Evolutionary conservation across 1,284 basidiomycete genomes (phyloP).

Genomic region (Melampsora abietis-canadensis): DNA sequence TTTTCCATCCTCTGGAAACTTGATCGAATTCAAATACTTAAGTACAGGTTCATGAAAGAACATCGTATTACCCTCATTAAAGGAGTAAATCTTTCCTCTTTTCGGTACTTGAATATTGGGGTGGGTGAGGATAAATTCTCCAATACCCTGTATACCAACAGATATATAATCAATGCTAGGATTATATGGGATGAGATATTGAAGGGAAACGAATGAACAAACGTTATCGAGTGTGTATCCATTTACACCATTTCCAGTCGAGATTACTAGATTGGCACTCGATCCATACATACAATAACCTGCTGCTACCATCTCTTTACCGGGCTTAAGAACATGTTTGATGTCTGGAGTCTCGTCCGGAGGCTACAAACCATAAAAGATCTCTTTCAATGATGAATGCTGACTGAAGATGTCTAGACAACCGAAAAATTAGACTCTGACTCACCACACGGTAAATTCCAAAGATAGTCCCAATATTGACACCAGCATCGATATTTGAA

Average conservation of each 20-base stretch:
- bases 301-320: constrained; percentile 95
- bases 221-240: constrained; percentile 93
- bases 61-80: constrained; percentile 96
- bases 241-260: constrained; percentile 92
- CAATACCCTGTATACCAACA: constrained; percentile 61
- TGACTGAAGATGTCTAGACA: constrained; percentile 21
- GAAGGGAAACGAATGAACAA: neutral
- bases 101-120: constrained; percentile 89
- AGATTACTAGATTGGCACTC: constrained; percentile 92
- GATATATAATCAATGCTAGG: neutral
- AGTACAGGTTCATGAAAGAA: constrained; percentile 84
- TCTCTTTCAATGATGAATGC: constrained; percentile 28
- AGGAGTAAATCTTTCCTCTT: constrained; percentile 98
- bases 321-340: constrained; percentile 85
- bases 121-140: constrained; percentile 99
- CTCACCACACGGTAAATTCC: constrained; percentile 83
- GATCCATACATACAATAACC: constrained; percentile 84
- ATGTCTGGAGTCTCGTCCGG: constrained; percentile 73
- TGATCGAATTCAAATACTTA: constrained; percentile 91
- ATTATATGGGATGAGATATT: constrained; percentile 8
- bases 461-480: constrained; percentile 99
- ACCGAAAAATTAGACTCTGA: constrained; percentile 50
- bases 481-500: constrained; percentile 99
- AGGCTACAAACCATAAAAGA: constrained; percentile 57
- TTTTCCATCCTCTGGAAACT: constrained; percentile 59